These are phyloP conservation scores for Cryoendolithus antarcticus DNA, from an alignment of 2,329 filamentous ascomycete genomes.

Conservation along the genomic window DNA sequence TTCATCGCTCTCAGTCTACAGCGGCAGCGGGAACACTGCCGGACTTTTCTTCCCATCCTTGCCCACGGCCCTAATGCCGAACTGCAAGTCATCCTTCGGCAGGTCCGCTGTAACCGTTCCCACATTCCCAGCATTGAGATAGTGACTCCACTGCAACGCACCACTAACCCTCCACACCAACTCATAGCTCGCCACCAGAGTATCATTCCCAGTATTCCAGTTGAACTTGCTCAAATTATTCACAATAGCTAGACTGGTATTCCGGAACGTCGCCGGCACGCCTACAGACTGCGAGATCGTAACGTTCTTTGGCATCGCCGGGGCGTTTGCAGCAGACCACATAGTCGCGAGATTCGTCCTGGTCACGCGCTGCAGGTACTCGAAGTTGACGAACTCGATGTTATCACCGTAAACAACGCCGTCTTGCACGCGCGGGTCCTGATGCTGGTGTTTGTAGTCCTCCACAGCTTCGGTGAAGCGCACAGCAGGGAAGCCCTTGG, in stretches of 20 bases:
- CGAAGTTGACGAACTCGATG: constrained; percentile 45
- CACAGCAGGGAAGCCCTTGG: constrained; percentile 41
- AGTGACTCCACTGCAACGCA: constrained; percentile 29
- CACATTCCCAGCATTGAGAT: constrained; percentile 34
- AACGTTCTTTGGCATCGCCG: constrained; percentile 39
- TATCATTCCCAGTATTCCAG: constrained; percentile 34
- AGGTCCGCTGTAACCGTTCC: constrained; percentile 34
- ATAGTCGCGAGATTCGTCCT: constrained; percentile 43
- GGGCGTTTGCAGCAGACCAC: constrained; percentile 42
- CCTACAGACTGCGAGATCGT: constrained; percentile 23
- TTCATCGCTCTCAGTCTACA: too few relatives aligned
- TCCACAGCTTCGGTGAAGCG: constrained; percentile 48
- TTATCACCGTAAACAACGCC: constrained; percentile 45
- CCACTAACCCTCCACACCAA: constrained; percentile 43
- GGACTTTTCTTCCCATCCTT: constrained; percentile 40
- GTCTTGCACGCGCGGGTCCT: constrained; percentile 38
- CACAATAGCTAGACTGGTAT: constrained; percentile 13
- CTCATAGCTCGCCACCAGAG: constrained; percentile 38
- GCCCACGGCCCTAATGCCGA: constrained; percentile 42
- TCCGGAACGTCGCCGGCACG: constrained; percentile 13
- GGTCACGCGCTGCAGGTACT: constrained; percentile 41
- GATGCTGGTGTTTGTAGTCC: constrained; percentile 46
- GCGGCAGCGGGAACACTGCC: constrained; percentile 33
- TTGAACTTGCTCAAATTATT: constrained; percentile 39
- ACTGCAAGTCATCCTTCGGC: constrained; percentile 47